Evolutionary conservation across 345 rosid genomes (phyloP).

Genomic region (Cochlearia excelsa): DNA sequence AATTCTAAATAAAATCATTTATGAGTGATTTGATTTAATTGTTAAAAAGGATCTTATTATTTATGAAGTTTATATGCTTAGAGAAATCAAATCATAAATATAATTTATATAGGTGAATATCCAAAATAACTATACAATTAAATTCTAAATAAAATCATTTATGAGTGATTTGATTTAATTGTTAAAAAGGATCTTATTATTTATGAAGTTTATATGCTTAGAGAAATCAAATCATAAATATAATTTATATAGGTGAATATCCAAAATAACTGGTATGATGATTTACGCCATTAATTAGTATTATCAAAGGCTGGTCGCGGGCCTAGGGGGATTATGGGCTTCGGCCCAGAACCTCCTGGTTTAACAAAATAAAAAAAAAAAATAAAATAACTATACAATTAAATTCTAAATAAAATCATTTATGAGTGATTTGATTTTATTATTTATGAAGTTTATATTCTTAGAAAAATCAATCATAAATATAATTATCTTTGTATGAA

Average conservation of each 20-base stretch:
- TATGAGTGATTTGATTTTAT: not conserved
- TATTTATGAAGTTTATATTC: not conserved
- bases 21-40: not conserved
- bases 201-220: too few species aligned
- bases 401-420: not conserved
- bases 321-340: too few species aligned
- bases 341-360: too few species aligned
- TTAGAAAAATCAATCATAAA: conserved; percentile 2
- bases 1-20: not conserved
- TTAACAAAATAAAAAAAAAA: too few species aligned
- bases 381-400: not conserved
- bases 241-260: conserved; percentile 15
- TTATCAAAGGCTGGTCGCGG: too few species aligned
- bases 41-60: too few species aligned
- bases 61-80: not conserved
- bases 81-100: too few species aligned
- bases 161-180: not conserved
- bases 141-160: not conserved
- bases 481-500: not conserved
- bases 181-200: too few species aligned
- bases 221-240: too few species aligned
- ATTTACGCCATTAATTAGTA: too few species aligned
- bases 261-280: too few species aligned
- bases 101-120: conserved; percentile 13
- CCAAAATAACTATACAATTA: not conserved